phyloP scores from a whole-genome alignment of 2,329 filamentous ascomycete species.

The Sclerotinia trifoliorum region DNA sequence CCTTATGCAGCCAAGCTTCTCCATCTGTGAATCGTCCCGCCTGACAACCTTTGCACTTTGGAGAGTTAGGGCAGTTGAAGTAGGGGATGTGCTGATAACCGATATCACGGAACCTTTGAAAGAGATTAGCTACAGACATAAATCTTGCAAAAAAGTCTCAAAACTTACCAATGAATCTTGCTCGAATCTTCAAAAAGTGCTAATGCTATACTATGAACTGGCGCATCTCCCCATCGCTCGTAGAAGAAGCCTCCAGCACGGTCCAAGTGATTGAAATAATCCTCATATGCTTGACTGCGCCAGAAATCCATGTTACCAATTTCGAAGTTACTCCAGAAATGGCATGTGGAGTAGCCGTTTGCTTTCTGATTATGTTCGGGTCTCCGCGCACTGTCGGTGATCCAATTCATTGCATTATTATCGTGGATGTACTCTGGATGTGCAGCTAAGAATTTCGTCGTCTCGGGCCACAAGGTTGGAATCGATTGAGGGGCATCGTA shows the following conservation, averaged over 20 bases:
- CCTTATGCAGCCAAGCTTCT: conserved; percentile 77
- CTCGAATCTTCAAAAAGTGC: conserved; percentile 87
- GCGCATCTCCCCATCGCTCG: conserved; percentile 96
- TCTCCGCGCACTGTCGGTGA: conserved; percentile 73
- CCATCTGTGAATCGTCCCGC: conserved; percentile 87
- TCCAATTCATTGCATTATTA: conserved; percentile 85
- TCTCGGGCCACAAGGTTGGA: conserved; percentile 91
- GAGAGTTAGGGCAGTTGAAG: conserved; percentile 97
- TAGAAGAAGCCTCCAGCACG: conserved; percentile 97
- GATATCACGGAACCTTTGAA: conserved; percentile 90
- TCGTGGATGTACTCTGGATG: conserved; percentile 77
- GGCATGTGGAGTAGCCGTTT: conserved; percentile 94
- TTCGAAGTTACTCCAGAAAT: conserved; percentile 99
- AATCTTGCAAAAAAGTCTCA: conserved; percentile 1
- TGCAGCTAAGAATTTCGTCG: conserved; percentile 80
- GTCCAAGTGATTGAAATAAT: conserved; percentile 95
- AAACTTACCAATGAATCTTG: conserved; percentile 83
- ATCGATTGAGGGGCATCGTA: conserved; percentile 90
- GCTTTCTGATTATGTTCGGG: conserved; percentile 78
- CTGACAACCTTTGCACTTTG: conserved; percentile 87
- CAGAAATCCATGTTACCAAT: conserved; percentile 92
- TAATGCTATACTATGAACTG: conserved; percentile 90
- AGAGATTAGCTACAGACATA: conserved; percentile 15
- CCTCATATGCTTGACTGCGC: conserved; percentile 84
- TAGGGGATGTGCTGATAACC: conserved; percentile 98